These are phyloP conservation scores for Talaromyces sp. DNA, from an alignment of 2,329 filamentous ascomycete genomes.

Conservation along the genomic window DNA sequence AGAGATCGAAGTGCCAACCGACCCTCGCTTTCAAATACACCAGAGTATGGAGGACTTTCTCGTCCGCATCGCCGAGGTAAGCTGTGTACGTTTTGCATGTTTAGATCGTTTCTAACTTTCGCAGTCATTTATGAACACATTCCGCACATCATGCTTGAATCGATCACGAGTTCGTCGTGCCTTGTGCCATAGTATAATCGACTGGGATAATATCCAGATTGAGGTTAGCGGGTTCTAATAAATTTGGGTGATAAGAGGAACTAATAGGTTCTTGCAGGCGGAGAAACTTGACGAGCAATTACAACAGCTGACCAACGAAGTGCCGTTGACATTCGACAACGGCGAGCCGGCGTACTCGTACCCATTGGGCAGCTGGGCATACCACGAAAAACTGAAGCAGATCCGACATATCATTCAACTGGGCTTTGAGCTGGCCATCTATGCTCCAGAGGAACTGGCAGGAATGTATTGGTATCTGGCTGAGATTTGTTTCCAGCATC, in stretches of 20 bases:
- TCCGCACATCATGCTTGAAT: conserved; percentile 84
- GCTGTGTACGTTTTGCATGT: neutral
- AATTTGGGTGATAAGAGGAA: neutral
- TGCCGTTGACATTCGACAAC: conserved; percentile 51
- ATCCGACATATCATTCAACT: conserved; percentile 86
- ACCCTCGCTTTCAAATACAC: conserved; percentile 69
- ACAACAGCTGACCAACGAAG: conserved; percentile 57
- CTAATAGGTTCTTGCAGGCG: conserved; percentile 27
- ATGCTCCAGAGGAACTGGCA: conserved; percentile 76
- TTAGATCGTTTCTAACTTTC: neutral
- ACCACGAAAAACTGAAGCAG: conserved; percentile 81
- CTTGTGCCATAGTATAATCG: conserved; percentile 75
- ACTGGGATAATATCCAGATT: conserved; percentile 78
- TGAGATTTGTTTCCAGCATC: conserved; percentile 63
- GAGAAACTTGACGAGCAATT: conserved; percentile 71
- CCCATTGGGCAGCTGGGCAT: conserved; percentile 81
- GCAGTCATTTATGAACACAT: conserved; percentile 75
- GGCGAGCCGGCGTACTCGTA: conserved; percentile 60
- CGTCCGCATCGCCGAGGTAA: conserved; percentile 47
- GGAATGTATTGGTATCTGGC: conserved; percentile 91
- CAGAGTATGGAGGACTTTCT: conserved; percentile 68
- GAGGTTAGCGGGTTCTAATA: conserved; percentile 51
- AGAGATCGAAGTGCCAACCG: conserved; percentile 66
- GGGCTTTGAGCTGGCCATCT: conserved; percentile 90
- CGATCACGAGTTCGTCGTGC: conserved; percentile 82